phyloP scores from a whole-genome alignment of 352 stramenopile genomes.

The Phytophthora pseudosyringae region DNA sequence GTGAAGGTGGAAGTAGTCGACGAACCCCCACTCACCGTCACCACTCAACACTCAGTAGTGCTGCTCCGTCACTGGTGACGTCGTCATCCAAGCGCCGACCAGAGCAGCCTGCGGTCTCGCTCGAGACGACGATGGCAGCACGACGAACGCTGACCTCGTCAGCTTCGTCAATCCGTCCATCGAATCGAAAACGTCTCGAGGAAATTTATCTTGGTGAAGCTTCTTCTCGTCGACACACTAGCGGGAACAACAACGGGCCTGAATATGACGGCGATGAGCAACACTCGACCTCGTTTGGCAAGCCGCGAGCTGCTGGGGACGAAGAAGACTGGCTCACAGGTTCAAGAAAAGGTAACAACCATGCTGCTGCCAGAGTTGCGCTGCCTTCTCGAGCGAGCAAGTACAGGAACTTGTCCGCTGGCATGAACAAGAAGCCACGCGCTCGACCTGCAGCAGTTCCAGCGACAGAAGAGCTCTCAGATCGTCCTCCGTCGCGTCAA shows the following conservation, averaged over 20 bases:
- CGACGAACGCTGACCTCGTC: constrained; percentile 48
- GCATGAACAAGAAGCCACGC: constrained; percentile 32
- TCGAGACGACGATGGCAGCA: constrained; percentile 9
- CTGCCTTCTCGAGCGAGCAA: constrained; percentile 38
- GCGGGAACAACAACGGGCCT: constrained; percentile 21
- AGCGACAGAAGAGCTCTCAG: constrained; percentile 11
- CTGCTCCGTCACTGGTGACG: neutral
- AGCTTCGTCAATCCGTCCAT: constrained; percentile 49
- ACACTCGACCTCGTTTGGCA: too few relatives aligned
- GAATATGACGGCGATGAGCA: constrained; percentile 16
- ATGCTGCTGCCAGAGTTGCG: neutral
- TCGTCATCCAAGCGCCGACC: neutral
- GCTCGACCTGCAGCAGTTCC: constrained; percentile 8
- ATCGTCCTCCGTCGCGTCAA: constrained; percentile 77
- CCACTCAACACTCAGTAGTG: neutral
- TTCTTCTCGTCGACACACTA: constrained; percentile 1
- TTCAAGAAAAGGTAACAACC: constrained; percentile 2
- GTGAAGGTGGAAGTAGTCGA: constrained; percentile 14
- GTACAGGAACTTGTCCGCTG: constrained; percentile 37
- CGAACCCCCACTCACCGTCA: constrained; percentile 15
- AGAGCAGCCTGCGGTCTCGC: neutral
- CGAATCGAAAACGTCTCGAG: constrained; percentile 40
- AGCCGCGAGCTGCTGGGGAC: too few relatives aligned
- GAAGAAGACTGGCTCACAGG: constrained; percentile 19
- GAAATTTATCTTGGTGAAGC: neutral